Conservation (phyloP, 1,139 yeast genomes). For the Candida gigantensis region DNA sequence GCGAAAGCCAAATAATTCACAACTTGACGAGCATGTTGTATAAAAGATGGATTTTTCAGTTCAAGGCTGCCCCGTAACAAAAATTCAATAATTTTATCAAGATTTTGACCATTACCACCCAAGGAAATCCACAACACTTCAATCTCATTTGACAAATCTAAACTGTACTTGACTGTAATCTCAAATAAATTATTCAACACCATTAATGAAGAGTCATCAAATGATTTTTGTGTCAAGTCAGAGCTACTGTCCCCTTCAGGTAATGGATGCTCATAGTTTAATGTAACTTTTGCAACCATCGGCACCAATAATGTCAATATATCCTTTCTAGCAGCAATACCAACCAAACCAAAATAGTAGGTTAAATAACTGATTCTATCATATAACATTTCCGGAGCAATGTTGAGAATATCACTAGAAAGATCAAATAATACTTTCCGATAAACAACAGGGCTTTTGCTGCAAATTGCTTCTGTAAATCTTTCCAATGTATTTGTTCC, state of each 20-base stretch:
- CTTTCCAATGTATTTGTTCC: slow-evolving; percentile 44
- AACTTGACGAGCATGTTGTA: slow-evolving; percentile 77
- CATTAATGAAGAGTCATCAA: slow-evolving; percentile 56
- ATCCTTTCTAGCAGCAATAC: slow-evolving; percentile 61
- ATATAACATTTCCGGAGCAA: slow-evolving; percentile 58
- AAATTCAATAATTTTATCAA: slow-evolving; percentile 71
- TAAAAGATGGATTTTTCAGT: slow-evolving; percentile 71
- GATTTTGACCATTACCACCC: slow-evolving; percentile 69
- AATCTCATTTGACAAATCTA: slow-evolving; percentile 76
- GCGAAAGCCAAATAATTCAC: slow-evolving; percentile 70
- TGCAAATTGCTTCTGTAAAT: slow-evolving; percentile 62
- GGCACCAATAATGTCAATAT: slow-evolving; percentile 79
- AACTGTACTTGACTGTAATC: slow-evolving; percentile 76
- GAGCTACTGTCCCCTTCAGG: slow-evolving; percentile 2
- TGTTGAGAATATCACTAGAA: slow-evolving; percentile 54
- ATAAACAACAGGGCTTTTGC: slow-evolving; percentile 70
- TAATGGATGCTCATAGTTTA: slow-evolving; percentile 36
- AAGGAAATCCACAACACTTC: slow-evolving; percentile 95
- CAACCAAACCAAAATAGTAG: slow-evolving; percentile 65
- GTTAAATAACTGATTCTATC: slow-evolving; percentile 72
- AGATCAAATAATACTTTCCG: slow-evolving; percentile 74
- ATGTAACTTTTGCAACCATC: slow-evolving; percentile 82
- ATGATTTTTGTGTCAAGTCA: slow-evolving; percentile 1
- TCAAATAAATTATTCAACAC: slow-evolving; percentile 81
- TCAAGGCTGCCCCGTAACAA: slow-evolving; percentile 69